Base-by-base conservation (phyloP, 495 filamentous ascomycete species). In the Lophiostoma macrostomum region DNA sequence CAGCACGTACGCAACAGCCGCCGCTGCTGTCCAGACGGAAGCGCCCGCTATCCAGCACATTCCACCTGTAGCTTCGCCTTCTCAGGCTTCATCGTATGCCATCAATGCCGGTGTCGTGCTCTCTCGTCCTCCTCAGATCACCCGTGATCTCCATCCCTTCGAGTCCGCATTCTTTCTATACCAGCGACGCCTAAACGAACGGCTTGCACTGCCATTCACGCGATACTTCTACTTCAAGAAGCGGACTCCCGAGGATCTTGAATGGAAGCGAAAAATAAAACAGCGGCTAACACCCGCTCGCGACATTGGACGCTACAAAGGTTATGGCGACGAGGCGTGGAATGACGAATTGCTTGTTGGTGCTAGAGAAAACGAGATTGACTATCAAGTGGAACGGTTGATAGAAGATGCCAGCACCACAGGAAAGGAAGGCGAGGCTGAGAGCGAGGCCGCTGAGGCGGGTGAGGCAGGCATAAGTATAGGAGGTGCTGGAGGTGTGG, bases 181-280 rank as follows among this genome's bases (percentile, higher is more conserved):
- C 75, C 93, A 99, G 73, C 88, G 88, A 53, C 90, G 93, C 11
- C 78, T 99, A 45, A 95, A 99, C 71, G 93, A 99, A 74, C 89
- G 93, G 10, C 76, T 96, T 25, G 81, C 82, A 10, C 77, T 91
- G 7, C 91, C 91, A 1, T 99, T 99, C 74, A 86, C 85, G 14
- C 81, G 86, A 44, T 90, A 87, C 68, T 93, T 96, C 72, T 99
- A 95, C 79, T 95, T 90, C 85, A 95, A 94, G 76, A 84, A 83
- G 57, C 89, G 85, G 61, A 94, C 91, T 0, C 83, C 89, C 0
- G 74, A 80, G 5, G 88, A 95, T 60, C 73, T 85, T 20, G 93
- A 96, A 70, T 97, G 89, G 88, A 87, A 91, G 70, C 78, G 86
- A 64, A 95, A 96, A 71, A 76, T 85, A 35, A 76, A 77, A 60